Percentiles rank a stretch among this genome's conserved stretches.
Evolutionary conservation across 257 asterid genomes (phyloP).

Genomic region (Scutellaria galericulata): DNA sequence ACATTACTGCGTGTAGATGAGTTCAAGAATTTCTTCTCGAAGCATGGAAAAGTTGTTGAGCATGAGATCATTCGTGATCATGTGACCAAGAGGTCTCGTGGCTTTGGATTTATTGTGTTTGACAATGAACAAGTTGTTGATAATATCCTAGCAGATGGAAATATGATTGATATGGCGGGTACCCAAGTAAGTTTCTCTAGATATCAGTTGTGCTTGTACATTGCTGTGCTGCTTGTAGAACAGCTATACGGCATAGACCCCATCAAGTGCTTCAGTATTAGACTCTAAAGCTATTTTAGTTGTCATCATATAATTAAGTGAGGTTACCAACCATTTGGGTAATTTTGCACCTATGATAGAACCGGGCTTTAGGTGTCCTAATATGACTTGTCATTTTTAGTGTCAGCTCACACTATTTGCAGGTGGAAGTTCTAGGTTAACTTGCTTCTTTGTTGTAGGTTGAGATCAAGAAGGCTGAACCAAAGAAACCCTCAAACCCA

Average conservation of each 20-base stretch:
- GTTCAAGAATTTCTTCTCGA: conserved; percentile 79
- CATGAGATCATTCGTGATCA: conserved; percentile 94
- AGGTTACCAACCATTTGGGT: conserved; percentile 27
- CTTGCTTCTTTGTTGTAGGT: conserved; percentile 99
- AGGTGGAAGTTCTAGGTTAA: conserved; percentile 79
- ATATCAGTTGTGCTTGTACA: conserved; percentile 26
- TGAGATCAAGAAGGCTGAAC: conserved; percentile 99
- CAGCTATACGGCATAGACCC: conserved; percentile 11
- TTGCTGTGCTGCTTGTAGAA: conserved; percentile 30
- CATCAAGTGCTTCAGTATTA: conserved; percentile 20
- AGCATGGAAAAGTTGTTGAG: conserved; percentile 80
- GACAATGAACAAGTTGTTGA: conserved; percentile 90
- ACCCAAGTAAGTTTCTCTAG: conserved; percentile 64
- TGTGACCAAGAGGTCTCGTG: conserved; percentile 86
- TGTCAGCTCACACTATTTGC: conserved; percentile 47
- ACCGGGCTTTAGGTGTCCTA: conserved; percentile 41
- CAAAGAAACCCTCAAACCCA: conserved; percentile 99
- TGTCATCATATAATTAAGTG: conserved; percentile 29
- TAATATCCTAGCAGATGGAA: conserved; percentile 70
- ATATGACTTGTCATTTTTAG: conserved; percentile 42
- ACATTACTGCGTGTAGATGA: conserved; percentile 57
- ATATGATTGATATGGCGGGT: conserved; percentile 94
- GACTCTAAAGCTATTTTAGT: conserved; percentile 20
- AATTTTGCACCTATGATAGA: conserved; percentile 28
- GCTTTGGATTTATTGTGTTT: conserved; percentile 91